Conservation (phyloP, 2,329 filamentous ascomycete genomes). For the Alternaria arborescens region DNA sequence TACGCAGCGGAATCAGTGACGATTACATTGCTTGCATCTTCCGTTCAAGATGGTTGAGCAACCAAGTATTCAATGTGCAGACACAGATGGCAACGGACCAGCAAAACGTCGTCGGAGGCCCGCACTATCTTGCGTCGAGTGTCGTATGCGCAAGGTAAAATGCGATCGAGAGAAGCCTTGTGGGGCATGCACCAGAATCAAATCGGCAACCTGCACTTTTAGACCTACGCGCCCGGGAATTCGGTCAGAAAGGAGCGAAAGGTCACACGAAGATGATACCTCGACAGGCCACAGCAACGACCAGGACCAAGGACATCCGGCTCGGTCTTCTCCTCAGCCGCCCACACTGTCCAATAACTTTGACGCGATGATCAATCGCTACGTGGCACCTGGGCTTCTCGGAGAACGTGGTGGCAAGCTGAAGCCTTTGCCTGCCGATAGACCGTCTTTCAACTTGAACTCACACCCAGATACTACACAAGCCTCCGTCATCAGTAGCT, state of each 20-base stretch:
- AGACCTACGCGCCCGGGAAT: constrained; percentile 18
- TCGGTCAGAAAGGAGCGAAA: background rate
- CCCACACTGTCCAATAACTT: constrained; percentile 17
- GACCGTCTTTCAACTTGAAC: constrained; percentile 4
- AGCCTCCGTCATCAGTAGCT: constrained; percentile 9
- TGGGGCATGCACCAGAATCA: constrained; percentile 9
- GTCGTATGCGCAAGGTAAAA: constrained; percentile 40
- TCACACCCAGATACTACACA: constrained; percentile 1
- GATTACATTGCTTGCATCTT: background rate
- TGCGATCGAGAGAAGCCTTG: constrained; percentile 39
- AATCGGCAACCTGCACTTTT: constrained; percentile 39
- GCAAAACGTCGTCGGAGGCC: constrained; percentile 36
- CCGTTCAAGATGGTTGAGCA: constrained; percentile 14
- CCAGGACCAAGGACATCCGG: background rate
- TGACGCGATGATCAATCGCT: constrained; percentile 22
- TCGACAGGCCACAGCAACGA: background rate
- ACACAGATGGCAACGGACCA: constrained; percentile 29
- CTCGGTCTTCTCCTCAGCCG: constrained; percentile 1
- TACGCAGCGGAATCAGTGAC: background rate
- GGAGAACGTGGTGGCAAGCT: constrained; percentile 18
- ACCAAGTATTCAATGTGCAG: constrained; percentile 15
- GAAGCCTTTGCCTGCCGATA: constrained; percentile 5
- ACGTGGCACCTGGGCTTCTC: constrained; percentile 26
- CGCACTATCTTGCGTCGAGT: constrained; percentile 43
- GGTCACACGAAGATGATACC: background rate